These are phyloP conservation scores for Xylaria venustula DNA, from an alignment of 495 filamentous ascomycete species.

Conservation along the genomic window DNA sequence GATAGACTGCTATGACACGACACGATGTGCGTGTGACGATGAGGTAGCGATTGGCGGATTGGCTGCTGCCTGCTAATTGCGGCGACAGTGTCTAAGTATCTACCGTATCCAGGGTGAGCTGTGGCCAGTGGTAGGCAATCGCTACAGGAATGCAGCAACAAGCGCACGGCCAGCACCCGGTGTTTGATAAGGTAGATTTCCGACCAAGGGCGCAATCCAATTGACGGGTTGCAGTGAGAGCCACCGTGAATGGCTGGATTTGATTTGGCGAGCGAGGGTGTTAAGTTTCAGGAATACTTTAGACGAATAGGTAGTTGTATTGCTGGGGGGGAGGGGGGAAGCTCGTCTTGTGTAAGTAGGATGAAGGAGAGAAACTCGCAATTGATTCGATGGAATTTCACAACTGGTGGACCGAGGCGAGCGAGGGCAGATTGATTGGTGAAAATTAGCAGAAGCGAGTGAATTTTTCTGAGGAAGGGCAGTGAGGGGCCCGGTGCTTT, in stretches of 20 bases:
- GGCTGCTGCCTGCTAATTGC: background rate
- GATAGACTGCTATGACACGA: background rate
- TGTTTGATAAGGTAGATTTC: background rate
- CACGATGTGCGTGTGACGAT: background rate
- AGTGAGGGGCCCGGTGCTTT: constrained; percentile 29
- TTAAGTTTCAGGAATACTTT: constrained; percentile 32
- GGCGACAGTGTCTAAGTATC: background rate
- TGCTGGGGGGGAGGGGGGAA: constrained; percentile 25
- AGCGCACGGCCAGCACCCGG: background rate
- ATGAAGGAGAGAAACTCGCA: constrained; percentile 18
- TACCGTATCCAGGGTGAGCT: background rate
- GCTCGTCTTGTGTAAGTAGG: constrained; percentile 11
- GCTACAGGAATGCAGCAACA: background rate
- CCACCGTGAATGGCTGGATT: constrained; percentile 19
- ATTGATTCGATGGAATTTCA: constrained; percentile 34
- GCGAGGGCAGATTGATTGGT: constrained; percentile 35
- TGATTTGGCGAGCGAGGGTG: constrained; percentile 33
- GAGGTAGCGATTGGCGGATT: constrained; percentile 4
- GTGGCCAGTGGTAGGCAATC: background rate
- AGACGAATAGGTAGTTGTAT: constrained; percentile 28
- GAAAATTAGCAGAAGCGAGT: constrained; percentile 31
- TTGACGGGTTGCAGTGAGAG: constrained; percentile 4
- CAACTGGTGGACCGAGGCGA: constrained; percentile 29
- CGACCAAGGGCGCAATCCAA: constrained; percentile 1
- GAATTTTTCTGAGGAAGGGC: constrained; percentile 28